Base-by-base conservation (phyloP, 176 grass and related monocot genomes). In the Zea luxurians region DNA sequence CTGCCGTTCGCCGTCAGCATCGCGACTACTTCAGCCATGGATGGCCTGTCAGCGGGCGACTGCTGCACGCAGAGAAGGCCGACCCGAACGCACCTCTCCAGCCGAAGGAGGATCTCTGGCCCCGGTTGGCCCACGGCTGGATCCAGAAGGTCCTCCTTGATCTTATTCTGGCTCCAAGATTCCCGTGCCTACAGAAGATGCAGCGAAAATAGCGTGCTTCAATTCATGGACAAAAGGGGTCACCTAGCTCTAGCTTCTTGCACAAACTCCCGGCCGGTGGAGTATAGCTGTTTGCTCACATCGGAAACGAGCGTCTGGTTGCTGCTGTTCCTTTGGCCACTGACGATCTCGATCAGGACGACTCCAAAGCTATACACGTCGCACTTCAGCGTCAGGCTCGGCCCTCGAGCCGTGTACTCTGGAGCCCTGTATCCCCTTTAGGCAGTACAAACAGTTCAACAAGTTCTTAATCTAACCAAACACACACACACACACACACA, bases 51-150 rank as follows among this genome's bases (percentile, higher is more conserved):
- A 0, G 34, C 71, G 0, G 87, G 80, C 6, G 37, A 68, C 4
- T 58, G 83, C 42, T 92, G 90, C 48, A 89, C 90, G 20, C 90
- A 92, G 11, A 84, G 78, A 59, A 93, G 87, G 37, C 80, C 87
- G 3, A 93, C 15, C 6, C 87, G 83, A 7, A 89, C 83, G 46
- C 77, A 87, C 76, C 83, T 87, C 13, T 73, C 16, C 0, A 83
- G 74, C 42, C 5, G 50, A 37, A 40, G 0, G 0, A 70, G 17
- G 9, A 8, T 35, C 27, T 77, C 68, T 0, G 62, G 64, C 9
- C 82, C 65, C 21, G 83, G 76, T 12, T 42, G 27, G 12, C 2
- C 15, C 41, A 79, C 49, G 3, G 16, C 45, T 35, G 60, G 2
- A 47, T 93, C 87, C 37, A 89, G 60, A 66, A 85, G 50, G 13